Evolutionary conservation across 2,329 filamentous ascomycete species (phyloP).

Genomic region (Cytospora leucostoma): DNA sequence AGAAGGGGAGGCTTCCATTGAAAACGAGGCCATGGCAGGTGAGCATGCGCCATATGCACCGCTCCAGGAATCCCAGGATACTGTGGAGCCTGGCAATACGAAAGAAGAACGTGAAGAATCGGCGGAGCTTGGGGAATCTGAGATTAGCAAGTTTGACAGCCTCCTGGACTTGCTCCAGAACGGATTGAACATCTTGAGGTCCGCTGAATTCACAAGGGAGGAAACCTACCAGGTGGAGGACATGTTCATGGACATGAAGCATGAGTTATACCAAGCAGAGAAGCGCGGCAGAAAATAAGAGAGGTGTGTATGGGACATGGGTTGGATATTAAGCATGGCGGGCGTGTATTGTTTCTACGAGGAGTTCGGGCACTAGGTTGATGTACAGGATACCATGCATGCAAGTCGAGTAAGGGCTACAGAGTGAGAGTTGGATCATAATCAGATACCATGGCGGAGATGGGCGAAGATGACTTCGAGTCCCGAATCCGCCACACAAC

Average conservation of each 20-base stretch:
- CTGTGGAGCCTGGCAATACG: not conserved
- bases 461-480: not conserved
- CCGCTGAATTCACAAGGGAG: slow-evolving; percentile 60
- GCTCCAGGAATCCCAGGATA: slow-evolving; percentile 12
- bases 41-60: slow-evolving; percentile 3
- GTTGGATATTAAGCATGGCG: slow-evolving; percentile 18
- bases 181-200: slow-evolving; percentile 61
- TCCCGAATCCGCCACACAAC: not conserved
- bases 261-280: slow-evolving; percentile 71
- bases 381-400: slow-evolving; percentile 14
- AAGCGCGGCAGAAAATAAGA: slow-evolving; percentile 50
- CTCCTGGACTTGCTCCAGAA: slow-evolving; percentile 57
- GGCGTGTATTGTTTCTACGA: slow-evolving; percentile 8
- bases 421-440: slow-evolving; percentile 9
- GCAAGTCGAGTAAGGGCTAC: slow-evolving; percentile 7
- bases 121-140: not conserved
- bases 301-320: slow-evolving; percentile 1
- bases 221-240: slow-evolving; percentile 75
- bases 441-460: slow-evolving; percentile 1
- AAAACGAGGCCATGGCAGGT: slow-evolving; percentile 10
- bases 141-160: slow-evolving; percentile 41
- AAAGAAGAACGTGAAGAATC: not conserved
- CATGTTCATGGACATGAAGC: slow-evolving; percentile 75
- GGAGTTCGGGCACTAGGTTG: slow-evolving; percentile 19
- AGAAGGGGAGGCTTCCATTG: slow-evolving; percentile 14